These are phyloP conservation scores for Graphium sp. DNA, from an alignment of 2,329 filamentous ascomycete species.

Conservation along the genomic window DNA sequence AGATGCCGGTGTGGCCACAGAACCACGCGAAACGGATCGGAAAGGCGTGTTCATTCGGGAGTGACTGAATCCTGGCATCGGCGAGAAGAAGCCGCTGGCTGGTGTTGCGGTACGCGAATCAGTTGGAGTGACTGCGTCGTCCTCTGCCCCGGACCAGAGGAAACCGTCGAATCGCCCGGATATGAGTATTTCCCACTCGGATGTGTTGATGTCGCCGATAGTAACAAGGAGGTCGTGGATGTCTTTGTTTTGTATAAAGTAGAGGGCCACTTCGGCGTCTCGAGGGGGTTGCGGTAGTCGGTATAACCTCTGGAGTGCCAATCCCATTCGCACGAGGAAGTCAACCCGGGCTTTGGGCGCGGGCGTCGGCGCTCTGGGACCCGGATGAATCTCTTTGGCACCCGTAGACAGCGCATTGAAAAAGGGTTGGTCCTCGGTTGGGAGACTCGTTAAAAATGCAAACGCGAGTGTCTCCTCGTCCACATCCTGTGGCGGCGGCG, in stretches of 20 bases:
- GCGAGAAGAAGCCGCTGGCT: slow-evolving; percentile 25
- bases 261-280: slow-evolving; percentile 74
- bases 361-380: slow-evolving; percentile 52
- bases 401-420: slow-evolving; percentile 67
- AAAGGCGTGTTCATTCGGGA: slow-evolving; percentile 22
- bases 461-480: slow-evolving; percentile 91
- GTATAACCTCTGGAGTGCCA: slow-evolving; percentile 74
- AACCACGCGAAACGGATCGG: slow-evolving; percentile 32
- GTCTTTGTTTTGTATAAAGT: slow-evolving; percentile 64
- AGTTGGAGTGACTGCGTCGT: slow-evolving; percentile 26
- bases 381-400: slow-evolving; percentile 35
- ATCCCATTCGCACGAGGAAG: slow-evolving; percentile 56
- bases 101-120: slow-evolving; percentile 38
- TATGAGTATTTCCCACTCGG: slow-evolving; percentile 93
- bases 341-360: slow-evolving; percentile 49
- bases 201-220: slow-evolving; percentile 68
- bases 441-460: slow-evolving; percentile 79
- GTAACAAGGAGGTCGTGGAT: slow-evolving; percentile 80
- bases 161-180: slow-evolving; percentile 94
- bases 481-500: slow-evolving; percentile 68
- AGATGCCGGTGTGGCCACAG: slow-evolving; percentile 41
- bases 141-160: slow-evolving; percentile 78
- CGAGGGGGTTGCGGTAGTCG: slow-evolving; percentile 56
- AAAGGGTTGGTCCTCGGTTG: slow-evolving; percentile 55
- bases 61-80: slow-evolving; percentile 6